Evolutionary conservation across 1,284 basidiomycete genomes (phyloP).

Genomic region (Peniophora sp.): DNA sequence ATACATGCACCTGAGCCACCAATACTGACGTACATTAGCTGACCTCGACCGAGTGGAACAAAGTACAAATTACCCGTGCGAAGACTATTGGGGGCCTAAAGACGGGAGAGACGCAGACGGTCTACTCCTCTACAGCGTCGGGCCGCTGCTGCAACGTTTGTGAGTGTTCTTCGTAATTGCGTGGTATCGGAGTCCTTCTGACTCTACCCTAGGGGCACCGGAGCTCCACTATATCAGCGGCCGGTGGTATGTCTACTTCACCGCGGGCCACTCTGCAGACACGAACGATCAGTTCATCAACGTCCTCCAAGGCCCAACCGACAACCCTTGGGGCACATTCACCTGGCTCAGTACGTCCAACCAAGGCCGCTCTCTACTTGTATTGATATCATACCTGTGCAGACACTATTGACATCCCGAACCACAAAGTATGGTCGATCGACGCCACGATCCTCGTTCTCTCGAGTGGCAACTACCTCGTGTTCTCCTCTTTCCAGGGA

Average conservation of each 20-base stretch:
- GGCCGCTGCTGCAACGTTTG: conserved; percentile 32
- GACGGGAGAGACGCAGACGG: conserved; percentile 25
- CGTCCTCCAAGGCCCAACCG: conserved; percentile 26
- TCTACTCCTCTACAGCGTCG: conserved; percentile 27
- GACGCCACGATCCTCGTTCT: conserved; percentile 25
- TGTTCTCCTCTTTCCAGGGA: conserved; percentile 27
- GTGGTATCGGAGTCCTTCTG: background rate
- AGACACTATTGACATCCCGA: conserved; percentile 23
- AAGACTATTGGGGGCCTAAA: conserved; percentile 29
- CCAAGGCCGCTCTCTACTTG: background rate
- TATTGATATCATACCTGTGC: conserved; percentile 8
- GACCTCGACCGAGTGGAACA: conserved; percentile 30
- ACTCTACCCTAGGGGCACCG: background rate
- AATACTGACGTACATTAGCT: conserved; percentile 11
- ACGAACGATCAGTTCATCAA: conserved; percentile 27
- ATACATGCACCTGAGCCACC: background rate
- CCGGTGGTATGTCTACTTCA: conserved; percentile 30
- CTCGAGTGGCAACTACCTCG: conserved; percentile 21
- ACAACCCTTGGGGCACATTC: conserved; percentile 25
- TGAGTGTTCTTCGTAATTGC: conserved; percentile 7
- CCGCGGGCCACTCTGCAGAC: conserved; percentile 24
- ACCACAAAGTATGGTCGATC: conserved; percentile 29
- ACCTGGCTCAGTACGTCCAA: conserved; percentile 19
- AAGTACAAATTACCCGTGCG: conserved; percentile 29
- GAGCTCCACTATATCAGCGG: conserved; percentile 11